phyloP scores from a whole-genome alignment of 2,329 filamentous ascomycete genomes.

The Cladosporium phlei region DNA sequence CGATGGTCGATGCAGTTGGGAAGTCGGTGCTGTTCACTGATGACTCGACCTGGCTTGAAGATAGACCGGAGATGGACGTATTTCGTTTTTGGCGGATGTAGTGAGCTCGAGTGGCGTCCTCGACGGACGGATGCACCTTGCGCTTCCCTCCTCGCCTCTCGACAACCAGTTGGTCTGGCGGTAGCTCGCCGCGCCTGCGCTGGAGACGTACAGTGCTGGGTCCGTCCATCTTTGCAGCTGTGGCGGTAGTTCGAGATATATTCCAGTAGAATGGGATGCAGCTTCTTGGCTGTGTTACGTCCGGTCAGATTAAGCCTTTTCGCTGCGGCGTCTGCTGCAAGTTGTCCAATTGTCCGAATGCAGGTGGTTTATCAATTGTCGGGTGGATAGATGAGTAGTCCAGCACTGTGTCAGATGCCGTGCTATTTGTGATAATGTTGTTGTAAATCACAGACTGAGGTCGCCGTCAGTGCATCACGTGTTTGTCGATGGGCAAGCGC shows the following conservation, averaged over 20 bases:
- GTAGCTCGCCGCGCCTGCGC: slow-evolving; percentile 25
- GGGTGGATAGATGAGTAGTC: too few species aligned
- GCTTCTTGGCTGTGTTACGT: too few species aligned
- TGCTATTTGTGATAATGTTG: too few species aligned
- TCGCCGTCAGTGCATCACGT: too few species aligned
- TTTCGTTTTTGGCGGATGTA: slow-evolving; percentile 11
- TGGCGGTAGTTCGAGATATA: not conserved
- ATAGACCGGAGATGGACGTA: not conserved
- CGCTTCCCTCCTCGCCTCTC: slow-evolving; percentile 23
- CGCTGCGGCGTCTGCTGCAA: too few species aligned
- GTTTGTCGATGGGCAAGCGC: too few species aligned
- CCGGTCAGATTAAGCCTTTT: too few species aligned
- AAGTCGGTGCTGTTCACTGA: not conserved
- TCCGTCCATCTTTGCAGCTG: slow-evolving; percentile 17
- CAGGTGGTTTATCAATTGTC: too few species aligned
- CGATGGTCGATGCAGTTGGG: not conserved
- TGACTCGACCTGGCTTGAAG: not conserved
- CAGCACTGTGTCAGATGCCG: too few species aligned
- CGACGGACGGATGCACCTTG: slow-evolving; percentile 14
- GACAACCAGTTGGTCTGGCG: slow-evolving; percentile 25
- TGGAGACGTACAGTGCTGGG: slow-evolving; percentile 27
- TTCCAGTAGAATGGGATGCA: not conserved
- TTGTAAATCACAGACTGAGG: too few species aligned
- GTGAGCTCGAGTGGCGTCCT: slow-evolving; percentile 2
- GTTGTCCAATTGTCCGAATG: too few species aligned